Base-by-base conservation (phyloP, 306 rosid genomes). In the Parietaria judaica region DNA sequence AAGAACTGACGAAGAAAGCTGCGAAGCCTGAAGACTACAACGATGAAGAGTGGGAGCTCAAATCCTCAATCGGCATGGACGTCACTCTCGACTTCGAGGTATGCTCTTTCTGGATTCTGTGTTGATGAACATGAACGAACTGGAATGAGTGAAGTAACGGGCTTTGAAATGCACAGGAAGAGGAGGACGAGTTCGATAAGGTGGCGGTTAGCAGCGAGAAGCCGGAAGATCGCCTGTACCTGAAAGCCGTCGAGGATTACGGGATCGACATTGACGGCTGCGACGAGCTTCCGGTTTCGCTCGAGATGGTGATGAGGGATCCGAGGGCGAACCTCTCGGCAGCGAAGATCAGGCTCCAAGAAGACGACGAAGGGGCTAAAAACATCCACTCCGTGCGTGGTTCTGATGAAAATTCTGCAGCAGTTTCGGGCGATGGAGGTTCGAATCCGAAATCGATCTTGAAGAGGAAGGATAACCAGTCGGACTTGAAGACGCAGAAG, bases 321-420 rank as follows among this genome's bases (percentile, higher is more conserved):
- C 96, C 92, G 0, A 95, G 98, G 0, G 98, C 98, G 0, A 91
- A 88, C 74, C 98, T 83, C 66, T 16, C 69, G 70, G 98, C 98
- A 35, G 98, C 98, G 56, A 68, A 79, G 10, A 56, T 84, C 64
- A 81, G 87, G 80, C 76, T 90, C 59, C 65, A 72, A 64, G 86
- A 88, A 66, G 94, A 85, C 70, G 84, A 76, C 9, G 90, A 79
- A 72, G 82, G 83, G 16, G 84, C 94, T 35, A 64, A 76, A 8
- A 69, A 63, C 23, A 80, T 80, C 37, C 79, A 68, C 76, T 72
- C 75, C n/a, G 61, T 81, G 79, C 78, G 53, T 47, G 88, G 84
- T 41, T 79, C 90, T 17, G 78, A 78, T 56, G 76, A 78, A 61
- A 63, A 54, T 54, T 36, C 73, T 16, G 79, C 54, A 51, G 57